phyloP scores from a whole-genome alignment of 441 rosid genomes.

The Jatropha multifida region DNA sequence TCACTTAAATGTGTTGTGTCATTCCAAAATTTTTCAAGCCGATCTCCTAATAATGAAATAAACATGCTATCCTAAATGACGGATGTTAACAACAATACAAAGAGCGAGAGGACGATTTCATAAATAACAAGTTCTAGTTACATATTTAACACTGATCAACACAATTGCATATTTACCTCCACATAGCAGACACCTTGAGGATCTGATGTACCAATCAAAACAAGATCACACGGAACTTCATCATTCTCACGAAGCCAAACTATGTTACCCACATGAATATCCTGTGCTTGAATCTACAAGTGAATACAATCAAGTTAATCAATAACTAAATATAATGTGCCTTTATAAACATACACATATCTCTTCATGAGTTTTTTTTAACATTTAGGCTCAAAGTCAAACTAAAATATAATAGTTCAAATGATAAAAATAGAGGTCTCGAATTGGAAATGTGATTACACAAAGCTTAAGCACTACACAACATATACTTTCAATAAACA shows the following conservation, averaged over 20 bases:
- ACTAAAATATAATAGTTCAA: neutral
- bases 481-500: no score
- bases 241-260: constrained; percentile 99
- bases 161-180: constrained; percentile 54
- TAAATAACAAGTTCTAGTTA: neutral
- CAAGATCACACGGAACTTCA: constrained; percentile 99
- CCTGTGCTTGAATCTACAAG: constrained; percentile 87
- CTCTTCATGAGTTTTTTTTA: no score
- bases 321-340: neutral
- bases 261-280: constrained; percentile 80
- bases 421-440: neutral
- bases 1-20: neutral
- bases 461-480: neutral
- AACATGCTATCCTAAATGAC: neutral
- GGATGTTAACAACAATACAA: neutral
- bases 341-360: neutral
- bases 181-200: constrained; percentile 91
- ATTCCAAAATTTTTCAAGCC: neutral
- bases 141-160: neutral
- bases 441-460: neutral
- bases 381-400: neutral
- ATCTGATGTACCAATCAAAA: constrained; percentile 91
- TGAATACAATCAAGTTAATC: constrained; percentile 18
- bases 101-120: neutral
- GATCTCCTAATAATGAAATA: neutral